These are phyloP conservation scores for Bjerkandera adusta DNA, from an alignment of 1,284 basidiomycete species.

Conservation along the genomic window DNA sequence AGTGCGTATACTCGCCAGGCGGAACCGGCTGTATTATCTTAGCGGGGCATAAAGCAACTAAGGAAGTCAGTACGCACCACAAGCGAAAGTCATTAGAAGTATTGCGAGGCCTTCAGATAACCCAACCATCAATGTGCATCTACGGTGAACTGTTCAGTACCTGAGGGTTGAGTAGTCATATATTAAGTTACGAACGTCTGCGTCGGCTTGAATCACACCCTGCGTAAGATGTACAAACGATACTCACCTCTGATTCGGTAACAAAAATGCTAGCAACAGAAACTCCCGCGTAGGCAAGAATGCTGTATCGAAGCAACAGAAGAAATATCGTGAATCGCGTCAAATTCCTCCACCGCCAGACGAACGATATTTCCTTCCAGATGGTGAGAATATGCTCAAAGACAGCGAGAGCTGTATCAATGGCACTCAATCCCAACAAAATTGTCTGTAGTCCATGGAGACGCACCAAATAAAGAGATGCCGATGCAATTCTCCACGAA, in stretches of 20 bases:
- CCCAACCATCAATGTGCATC: no score
- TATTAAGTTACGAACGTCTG: not conserved
- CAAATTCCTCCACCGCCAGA: slow-evolving; percentile 28
- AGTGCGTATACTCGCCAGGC: not conserved
- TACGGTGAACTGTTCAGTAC: not conserved
- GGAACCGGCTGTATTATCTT: not conserved
- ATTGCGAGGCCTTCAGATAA: not conserved
- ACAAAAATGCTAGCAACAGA: not conserved
- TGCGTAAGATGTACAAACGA: not conserved
- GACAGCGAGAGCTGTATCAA: slow-evolving; percentile 6
- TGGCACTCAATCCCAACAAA: no score
- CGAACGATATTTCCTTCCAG: slow-evolving; percentile 38
- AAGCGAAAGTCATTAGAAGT: not conserved
- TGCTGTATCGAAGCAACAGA: not conserved
- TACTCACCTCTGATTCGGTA: not conserved
- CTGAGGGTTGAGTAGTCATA: no score
- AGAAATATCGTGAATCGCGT: not conserved
- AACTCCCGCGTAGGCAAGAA: not conserved
- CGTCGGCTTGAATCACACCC: not conserved
- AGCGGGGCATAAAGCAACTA: not conserved
- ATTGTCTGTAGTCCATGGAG: not conserved
- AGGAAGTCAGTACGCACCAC: not conserved
- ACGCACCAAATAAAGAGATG: not conserved
- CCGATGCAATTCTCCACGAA: not conserved
- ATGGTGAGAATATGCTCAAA: slow-evolving; percentile 33